These are phyloP conservation scores for Marasmius oreades DNA, from an alignment of 1,284 basidiomycete genomes.

Conservation along the genomic window DNA sequence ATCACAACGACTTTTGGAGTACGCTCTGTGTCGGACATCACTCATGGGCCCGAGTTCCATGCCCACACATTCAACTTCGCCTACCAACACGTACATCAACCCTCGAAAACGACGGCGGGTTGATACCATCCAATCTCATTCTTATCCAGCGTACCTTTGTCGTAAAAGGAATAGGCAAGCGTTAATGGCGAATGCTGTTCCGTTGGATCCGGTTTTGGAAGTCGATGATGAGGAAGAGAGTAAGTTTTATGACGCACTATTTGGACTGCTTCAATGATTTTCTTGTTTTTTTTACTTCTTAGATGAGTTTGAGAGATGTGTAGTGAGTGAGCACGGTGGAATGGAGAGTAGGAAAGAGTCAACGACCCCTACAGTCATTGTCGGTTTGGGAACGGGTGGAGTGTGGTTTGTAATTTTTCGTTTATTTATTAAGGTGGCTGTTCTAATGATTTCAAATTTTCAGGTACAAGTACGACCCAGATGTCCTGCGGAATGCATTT, in stretches of 20 bases:
- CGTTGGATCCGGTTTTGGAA: slow-evolving; percentile 33
- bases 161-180: slow-evolving; percentile 16
- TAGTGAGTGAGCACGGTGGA: neutral
- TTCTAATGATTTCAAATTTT: neutral
- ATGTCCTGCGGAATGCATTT: slow-evolving; percentile 40
- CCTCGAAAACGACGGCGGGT: slow-evolving; percentile 37
- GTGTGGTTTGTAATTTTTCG: neutral
- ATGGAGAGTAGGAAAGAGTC: neutral
- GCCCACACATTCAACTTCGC: slow-evolving; percentile 14
- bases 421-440: neutral
- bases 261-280: neutral
- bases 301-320: neutral
- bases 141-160: slow-evolving; percentile 5
- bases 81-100: slow-evolving; percentile 23
- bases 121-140: slow-evolving; percentile 21
- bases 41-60: slow-evolving; percentile 46
- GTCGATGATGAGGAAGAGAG: slow-evolving; percentile 27
- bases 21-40: slow-evolving; percentile 52
- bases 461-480: slow-evolving; percentile 61
- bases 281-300: neutral
- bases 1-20: slow-evolving; percentile 61
- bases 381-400: neutral
- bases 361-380: neutral
- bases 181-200: slow-evolving; percentile 34
- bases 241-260: neutral